Percentiles rank a stretch among this genome's conserved stretches.
phyloP scores from a whole-genome alignment of 768 basidiomycete species.

The Termitomyces sp. region DNA sequence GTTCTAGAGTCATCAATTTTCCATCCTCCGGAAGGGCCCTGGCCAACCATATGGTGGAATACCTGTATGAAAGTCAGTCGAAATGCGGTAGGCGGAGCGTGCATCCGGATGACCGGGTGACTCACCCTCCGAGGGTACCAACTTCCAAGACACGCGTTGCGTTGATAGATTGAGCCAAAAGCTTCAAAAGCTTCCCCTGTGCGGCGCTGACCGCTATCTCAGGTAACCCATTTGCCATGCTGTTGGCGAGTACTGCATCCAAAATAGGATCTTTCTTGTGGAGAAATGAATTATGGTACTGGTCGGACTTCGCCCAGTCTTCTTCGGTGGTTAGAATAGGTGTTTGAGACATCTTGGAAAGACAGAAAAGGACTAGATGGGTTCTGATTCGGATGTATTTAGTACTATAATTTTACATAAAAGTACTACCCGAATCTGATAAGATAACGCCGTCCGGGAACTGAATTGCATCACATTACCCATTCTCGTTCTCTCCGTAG shows the following conservation, averaged over 20 bases:
- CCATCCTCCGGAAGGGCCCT: conserved; percentile 48
- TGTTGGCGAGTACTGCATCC: conserved; percentile 37
- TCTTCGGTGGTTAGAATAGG: conserved; percentile 16
- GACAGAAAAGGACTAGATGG: too few species aligned
- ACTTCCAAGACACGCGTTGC: conserved; percentile 62
- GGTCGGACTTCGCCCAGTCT: conserved; percentile 50
- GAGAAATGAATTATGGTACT: conserved; percentile 56
- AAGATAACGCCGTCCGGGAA: not conserved
- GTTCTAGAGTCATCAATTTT: conserved; percentile 44
- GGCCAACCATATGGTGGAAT: conserved; percentile 44
- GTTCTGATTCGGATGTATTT: too few species aligned
- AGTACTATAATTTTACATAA: too few species aligned
- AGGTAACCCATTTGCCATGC: conserved; percentile 41
- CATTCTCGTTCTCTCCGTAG: conserved; percentile 52
- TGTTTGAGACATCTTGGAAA: conserved; percentile 2
- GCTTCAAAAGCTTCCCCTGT: conserved; percentile 56
- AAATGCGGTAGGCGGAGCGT: too few species aligned
- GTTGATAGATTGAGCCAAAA: conserved; percentile 45
- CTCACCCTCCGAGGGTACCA: conserved; percentile 64
- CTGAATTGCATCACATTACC: conserved; percentile 31
- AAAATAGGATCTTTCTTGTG: conserved; percentile 38
- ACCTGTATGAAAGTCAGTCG: conserved; percentile 20
- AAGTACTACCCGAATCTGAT: conserved; percentile 3
- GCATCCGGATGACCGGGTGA: not conserved
- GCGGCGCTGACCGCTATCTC: conserved; percentile 49